Evolutionary conservation across 768 basidiomycete species (phyloP).

Genomic region (Dioszegia aurantiaca): DNA sequence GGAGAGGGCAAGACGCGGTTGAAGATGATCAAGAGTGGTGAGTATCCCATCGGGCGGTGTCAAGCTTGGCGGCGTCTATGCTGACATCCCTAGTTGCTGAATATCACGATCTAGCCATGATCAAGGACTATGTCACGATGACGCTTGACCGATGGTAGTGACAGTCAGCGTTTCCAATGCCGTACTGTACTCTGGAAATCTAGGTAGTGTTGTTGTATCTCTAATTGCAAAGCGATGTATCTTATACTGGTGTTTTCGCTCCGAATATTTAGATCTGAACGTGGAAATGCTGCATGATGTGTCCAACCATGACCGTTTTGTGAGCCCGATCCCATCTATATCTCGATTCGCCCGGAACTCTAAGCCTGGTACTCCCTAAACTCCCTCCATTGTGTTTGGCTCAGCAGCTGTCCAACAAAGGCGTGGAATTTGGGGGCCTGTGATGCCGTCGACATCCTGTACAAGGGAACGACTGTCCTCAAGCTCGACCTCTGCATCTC

Average conservation of each 20-base stretch:
- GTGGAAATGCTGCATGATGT: conserved; percentile 13
- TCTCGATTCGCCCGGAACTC: background rate
- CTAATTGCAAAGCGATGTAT: conserved; percentile 7
- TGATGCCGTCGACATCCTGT: conserved; percentile 66
- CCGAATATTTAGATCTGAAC: no score
- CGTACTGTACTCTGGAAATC: no score
- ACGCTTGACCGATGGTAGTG: conserved; percentile 46
- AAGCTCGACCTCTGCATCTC: conserved; percentile 89
- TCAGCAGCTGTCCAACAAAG: conserved; percentile 62
- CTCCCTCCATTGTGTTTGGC: conserved; percentile 42
- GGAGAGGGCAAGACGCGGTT: conserved; percentile 69
- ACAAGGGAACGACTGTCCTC: conserved; percentile 79
- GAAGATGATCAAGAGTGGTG: conserved; percentile 68
- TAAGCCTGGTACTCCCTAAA: conserved; percentile 41
- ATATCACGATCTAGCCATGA: conserved; percentile 49
- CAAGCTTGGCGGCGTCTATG: background rate
- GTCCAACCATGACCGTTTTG: background rate
- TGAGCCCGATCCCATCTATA: background rate
- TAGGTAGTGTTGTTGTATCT: no score
- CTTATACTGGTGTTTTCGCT: background rate
- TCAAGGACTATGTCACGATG: conserved; percentile 45
- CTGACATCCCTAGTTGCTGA: conserved; percentile 37
- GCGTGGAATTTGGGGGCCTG: conserved; percentile 71
- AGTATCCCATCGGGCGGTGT: conserved; percentile 14
- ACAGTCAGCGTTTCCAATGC: no score